Evolutionary conservation across 1,139 yeast genomes (phyloP).

Genomic region (Kluyveromyces marxianus): DNA sequence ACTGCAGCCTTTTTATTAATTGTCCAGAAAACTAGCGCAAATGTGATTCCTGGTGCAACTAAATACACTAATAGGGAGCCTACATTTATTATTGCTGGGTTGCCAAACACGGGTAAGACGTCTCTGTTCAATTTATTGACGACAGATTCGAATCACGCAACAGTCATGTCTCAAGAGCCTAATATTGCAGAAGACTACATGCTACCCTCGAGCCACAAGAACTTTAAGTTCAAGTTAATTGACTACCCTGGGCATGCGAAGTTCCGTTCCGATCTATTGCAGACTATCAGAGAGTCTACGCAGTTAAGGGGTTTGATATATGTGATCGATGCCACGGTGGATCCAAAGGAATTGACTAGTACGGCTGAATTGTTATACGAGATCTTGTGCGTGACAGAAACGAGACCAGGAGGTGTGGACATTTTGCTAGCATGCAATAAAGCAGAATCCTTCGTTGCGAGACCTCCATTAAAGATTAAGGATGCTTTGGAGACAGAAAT

Average conservation of each 20-base stretch:
- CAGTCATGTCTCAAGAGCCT: conserved; percentile 32
- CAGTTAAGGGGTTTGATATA: conserved; percentile 56
- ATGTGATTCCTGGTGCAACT: conserved; percentile 20
- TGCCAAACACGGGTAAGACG: conserved; percentile 71
- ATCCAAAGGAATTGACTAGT: conserved; percentile 37
- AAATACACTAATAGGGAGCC: conserved; percentile 36
- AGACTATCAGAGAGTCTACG: conserved; percentile 39
- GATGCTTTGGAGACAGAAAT: conserved; percentile 58
- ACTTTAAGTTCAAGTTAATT: conserved; percentile 39
- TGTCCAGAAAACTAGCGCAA: conserved; percentile 19
- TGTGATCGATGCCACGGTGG: conserved; percentile 56
- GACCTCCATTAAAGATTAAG: conserved; percentile 57
- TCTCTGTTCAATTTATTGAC: conserved; percentile 40
- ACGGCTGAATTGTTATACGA: conserved; percentile 51
- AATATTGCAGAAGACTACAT: conserved; percentile 32
- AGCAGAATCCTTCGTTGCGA: conserved; percentile 73
- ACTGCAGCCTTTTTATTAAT: conserved; percentile 20
- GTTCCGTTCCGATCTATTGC: conserved; percentile 46
- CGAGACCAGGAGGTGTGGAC: conserved; percentile 55
- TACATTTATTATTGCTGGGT: conserved; percentile 65
- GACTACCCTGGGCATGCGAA: conserved; percentile 88
- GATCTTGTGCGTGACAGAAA: conserved; percentile 50
- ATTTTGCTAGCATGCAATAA: conserved; percentile 75
- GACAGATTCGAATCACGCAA: conserved; percentile 14
- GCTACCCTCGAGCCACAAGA: conserved; percentile 31